Base-by-base conservation (phyloP, 208 protist genomes). In the Endotrypanum monterogeii region DNA sequence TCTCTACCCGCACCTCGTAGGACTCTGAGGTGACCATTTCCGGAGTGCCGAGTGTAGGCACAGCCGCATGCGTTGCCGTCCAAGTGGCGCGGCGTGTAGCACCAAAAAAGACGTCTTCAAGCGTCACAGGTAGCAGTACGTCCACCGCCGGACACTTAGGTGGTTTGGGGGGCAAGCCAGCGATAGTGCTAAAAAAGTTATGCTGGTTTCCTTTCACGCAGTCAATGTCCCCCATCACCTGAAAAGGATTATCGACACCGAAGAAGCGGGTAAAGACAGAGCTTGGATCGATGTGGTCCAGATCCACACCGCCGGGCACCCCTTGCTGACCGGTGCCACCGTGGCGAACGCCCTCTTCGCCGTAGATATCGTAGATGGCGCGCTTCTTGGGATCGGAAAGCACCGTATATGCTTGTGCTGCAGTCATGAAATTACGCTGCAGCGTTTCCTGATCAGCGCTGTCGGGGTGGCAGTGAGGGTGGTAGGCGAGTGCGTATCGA, bases 351-450 rank as follows among this genome's bases (percentile, higher is more conserved):
- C 94, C 94, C 52, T 96, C 93, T 74, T 95, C 93, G 52, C 94
- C 94, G 82, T 96, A 98, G 35, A 90, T 71, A 73, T 98, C 94
- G 74, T 97, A 98, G 61, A 96, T 88, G 20, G 85, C 90, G n/a
- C 92, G 82, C 48, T 89, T 83, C 79, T 95, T 98, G 4, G 89
- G 89, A 62, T 98, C 80, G 1, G 88, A 94, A 7, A 98, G 84
- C 48, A 98, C 91, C 20, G 88, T 92, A 83, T 98, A 98, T 14
- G 94, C 92, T 77, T 98, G 90, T 12, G 87, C 90, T 0, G 91
- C 89, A 11, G 85, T 83, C 48, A 90, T 88, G 74, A 96, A 98
- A 63, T 89, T 89, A 46, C 86, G 86, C 81, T 88, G 86, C 48
- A 94, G 78, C 11, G 78, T 60, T 32, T 88, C 80, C 25, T 78